Conservation (phyloP, 306 rosid species). For the Aeschynomene evenia region DNA sequence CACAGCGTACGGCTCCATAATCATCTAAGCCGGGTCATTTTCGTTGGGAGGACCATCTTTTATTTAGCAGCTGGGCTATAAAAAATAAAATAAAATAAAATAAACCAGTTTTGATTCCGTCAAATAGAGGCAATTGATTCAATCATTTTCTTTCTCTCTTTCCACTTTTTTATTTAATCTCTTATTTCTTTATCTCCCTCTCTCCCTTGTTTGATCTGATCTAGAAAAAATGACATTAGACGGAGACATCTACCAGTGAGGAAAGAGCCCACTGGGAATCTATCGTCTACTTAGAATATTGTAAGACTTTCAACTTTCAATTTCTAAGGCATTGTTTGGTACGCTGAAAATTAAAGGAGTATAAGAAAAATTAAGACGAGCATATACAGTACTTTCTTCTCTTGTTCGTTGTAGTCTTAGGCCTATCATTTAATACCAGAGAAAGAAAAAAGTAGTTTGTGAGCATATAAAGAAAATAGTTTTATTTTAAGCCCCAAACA, state of each 20-base stretch:
- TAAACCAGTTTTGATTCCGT: constrained; percentile 14
- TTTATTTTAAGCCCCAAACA: too few relatives aligned
- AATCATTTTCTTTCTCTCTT: constrained; percentile 6
- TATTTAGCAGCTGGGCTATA: not conserved
- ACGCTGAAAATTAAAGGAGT: not conserved
- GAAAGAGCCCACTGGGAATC: constrained; percentile 22
- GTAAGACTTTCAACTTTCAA: not conserved
- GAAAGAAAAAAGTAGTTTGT: not conserved
- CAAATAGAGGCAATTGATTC: constrained; percentile 24
- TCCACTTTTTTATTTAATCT: not conserved
- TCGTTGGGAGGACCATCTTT: constrained; percentile 8
- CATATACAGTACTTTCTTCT: not conserved
- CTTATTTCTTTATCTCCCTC: not conserved
- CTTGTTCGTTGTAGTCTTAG: not conserved
- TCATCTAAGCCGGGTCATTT: not conserved
- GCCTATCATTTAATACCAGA: too few relatives aligned
- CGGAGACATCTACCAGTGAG: constrained; percentile 30
- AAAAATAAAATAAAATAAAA: too few relatives aligned
- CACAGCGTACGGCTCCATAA: constrained; percentile 4
- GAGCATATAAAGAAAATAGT: too few relatives aligned
- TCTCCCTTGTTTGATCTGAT: constrained; percentile 1
- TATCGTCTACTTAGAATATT: not conserved
- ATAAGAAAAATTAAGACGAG: not conserved
- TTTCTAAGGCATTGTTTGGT: not conserved
- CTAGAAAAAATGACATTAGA: constrained; percentile 24